These are phyloP conservation scores for Chamaecrista fasciculata DNA, from an alignment of 306 rosid species.

Conservation along the genomic window DNA sequence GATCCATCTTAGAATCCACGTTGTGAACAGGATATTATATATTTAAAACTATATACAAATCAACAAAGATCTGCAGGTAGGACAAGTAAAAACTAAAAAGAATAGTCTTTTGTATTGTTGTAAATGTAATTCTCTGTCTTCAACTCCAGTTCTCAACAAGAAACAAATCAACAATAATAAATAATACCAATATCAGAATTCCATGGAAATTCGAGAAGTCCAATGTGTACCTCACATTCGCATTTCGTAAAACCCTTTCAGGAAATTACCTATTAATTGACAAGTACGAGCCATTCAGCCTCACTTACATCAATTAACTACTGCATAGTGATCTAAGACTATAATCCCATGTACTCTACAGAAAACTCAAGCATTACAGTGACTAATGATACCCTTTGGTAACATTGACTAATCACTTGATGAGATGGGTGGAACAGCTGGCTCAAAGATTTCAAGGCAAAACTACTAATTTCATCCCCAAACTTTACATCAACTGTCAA, in stretches of 20 bases:
- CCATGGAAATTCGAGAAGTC: not conserved
- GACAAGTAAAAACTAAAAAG: not conserved
- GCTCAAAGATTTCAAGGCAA: too few relatives aligned
- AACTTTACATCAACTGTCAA: too few relatives aligned
- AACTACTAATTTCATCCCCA: too few relatives aligned
- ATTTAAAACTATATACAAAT: not conserved
- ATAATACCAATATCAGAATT: not conserved
- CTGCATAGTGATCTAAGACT: too few relatives aligned
- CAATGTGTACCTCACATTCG: too few relatives aligned
- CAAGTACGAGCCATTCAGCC: not conserved
- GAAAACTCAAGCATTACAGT: too few relatives aligned
- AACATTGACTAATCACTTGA: too few relatives aligned
- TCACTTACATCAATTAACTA: not conserved
- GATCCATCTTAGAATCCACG: not conserved
- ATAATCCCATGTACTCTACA: too few relatives aligned
- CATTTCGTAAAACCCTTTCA: not conserved
- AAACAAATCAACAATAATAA: not conserved
- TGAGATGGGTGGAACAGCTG: too few relatives aligned
- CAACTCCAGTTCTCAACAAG: not conserved
- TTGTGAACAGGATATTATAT: not conserved
- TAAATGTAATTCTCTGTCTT: not conserved
- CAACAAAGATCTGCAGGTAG: not conserved
- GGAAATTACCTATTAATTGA: not conserved
- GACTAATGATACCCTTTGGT: too few relatives aligned
- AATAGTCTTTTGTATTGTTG: not conserved